Conservation (phyloP, 225 moss, liverwort and hornwort genomes). For the Physcomitrium patens region DNA sequence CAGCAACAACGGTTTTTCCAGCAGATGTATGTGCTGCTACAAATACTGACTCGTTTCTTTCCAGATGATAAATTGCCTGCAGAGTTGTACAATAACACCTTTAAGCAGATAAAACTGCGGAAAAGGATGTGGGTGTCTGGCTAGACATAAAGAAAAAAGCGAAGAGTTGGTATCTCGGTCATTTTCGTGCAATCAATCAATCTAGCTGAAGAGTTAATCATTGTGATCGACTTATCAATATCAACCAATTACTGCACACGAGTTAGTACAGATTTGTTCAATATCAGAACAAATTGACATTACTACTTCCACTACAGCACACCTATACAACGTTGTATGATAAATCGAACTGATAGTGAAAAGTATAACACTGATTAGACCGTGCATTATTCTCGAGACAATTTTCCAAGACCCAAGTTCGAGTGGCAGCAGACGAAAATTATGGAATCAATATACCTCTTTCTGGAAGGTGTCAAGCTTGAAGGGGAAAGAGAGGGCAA, state of each 20-base stretch:
- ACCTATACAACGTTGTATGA: background rate
- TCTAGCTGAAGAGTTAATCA: background rate
- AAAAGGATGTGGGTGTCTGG: slow-evolving; percentile 5
- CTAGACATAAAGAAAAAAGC: slow-evolving; percentile 4
- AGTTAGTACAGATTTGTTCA: slow-evolving; percentile 6
- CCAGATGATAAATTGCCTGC: slow-evolving; percentile 98
- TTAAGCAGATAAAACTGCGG: slow-evolving; percentile 26
- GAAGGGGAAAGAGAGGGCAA: slow-evolving; percentile 91
- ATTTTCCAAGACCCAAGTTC: slow-evolving; percentile 1
- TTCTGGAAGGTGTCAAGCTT: slow-evolving; percentile 95
- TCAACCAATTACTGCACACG: background rate
- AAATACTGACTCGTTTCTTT: slow-evolving; percentile 98
- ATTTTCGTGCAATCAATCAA: slow-evolving; percentile 23
- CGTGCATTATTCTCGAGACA: slow-evolving; percentile 1
- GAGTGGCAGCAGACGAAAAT: background rate
- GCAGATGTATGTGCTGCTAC: slow-evolving; percentile 99
- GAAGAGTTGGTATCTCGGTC: background rate
- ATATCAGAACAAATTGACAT: slow-evolving; percentile 11
- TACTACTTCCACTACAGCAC: background rate
- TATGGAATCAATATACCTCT: slow-evolving; percentile 56
- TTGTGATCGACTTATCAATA: background rate
- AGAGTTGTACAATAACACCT: slow-evolving; percentile 31
- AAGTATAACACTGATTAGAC: background rate
- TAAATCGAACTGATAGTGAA: slow-evolving; percentile 4
- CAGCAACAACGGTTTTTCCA: slow-evolving; percentile 98